Evolutionary conservation across 2,329 filamentous ascomycete species (phyloP).

Genomic region (Atkinsonella texensis): DNA sequence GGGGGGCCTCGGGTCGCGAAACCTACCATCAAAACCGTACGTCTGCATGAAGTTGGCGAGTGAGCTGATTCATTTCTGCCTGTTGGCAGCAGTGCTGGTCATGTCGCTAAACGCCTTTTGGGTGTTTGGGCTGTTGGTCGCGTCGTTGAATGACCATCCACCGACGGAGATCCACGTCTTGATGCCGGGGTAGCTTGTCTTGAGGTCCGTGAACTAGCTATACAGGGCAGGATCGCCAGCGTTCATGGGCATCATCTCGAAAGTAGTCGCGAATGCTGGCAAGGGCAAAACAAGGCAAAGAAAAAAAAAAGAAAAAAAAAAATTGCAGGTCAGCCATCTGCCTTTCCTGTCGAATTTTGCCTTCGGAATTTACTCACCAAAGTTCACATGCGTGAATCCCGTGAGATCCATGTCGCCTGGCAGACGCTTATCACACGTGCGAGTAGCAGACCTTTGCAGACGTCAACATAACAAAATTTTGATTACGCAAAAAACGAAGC

Average conservation of each 20-base stretch:
- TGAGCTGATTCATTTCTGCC: too few relatives aligned
- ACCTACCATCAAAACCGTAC: too few relatives aligned
- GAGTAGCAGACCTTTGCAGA: constrained; percentile 1
- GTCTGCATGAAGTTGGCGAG: too few relatives aligned
- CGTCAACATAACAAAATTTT: too few relatives aligned
- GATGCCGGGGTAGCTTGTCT: constrained; percentile 10
- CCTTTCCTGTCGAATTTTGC: too few relatives aligned
- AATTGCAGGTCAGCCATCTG: too few relatives aligned
- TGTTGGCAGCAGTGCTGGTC: too few relatives aligned
- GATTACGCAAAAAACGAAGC: too few relatives aligned
- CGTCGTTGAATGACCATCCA: constrained; percentile 1
- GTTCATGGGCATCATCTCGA: background rate
- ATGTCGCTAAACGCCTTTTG: too few relatives aligned
- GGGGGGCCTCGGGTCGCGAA: too few relatives aligned
- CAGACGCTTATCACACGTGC: constrained; percentile 12
- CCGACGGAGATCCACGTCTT: background rate
- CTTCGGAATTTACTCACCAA: too few relatives aligned
- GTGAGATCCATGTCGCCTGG: constrained; percentile 16
- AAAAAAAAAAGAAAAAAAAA: too few relatives aligned
- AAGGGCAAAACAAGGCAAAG: constrained; percentile 16
- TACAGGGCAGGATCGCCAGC: background rate
- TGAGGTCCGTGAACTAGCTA: background rate
- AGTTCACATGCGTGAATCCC: constrained; percentile 21
- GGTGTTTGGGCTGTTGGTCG: constrained; percentile 3
- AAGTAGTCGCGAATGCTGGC: background rate